A percentile compares a stretch with the other conserved stretches of the same genome.
phyloP scores from a whole-genome alignment of 257 asterid genomes.

The Coffea canephora region DNA sequence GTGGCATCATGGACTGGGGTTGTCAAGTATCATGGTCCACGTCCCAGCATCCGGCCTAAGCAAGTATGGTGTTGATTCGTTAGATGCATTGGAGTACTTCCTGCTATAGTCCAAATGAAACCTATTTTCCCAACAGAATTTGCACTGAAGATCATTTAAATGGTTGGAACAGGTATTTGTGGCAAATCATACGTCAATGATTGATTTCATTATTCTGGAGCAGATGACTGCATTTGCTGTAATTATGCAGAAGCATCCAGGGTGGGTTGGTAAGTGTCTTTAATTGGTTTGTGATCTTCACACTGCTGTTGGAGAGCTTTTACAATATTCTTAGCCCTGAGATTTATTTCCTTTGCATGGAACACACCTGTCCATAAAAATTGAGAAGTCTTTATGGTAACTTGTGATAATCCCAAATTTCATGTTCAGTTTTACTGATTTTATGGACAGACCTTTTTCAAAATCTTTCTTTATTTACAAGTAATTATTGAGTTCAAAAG shows the following conservation, averaged over 20 bases:
- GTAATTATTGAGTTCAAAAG: not conserved
- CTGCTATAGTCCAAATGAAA: not conserved
- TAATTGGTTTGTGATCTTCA: not conserved
- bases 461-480: not conserved
- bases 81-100: constrained; percentile 7
- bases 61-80: constrained; percentile 48
- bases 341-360: not conserved
- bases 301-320: not conserved
- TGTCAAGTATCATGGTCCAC: constrained; percentile 97
- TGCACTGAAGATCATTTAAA: constrained; percentile 8
- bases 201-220: constrained; percentile 90
- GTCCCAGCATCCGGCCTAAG: constrained; percentile 95
- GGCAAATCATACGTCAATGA: constrained; percentile 99
- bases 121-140: not conserved
- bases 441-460: too few relatives aligned
- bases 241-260: constrained; percentile 99
- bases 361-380: not conserved
- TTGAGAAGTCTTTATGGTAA: not conserved
- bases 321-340: not conserved
- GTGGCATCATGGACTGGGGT: constrained; percentile 99
- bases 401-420: not conserved
- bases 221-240: constrained; percentile 99
- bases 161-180: constrained; percentile 78
- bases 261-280: constrained; percentile 90
- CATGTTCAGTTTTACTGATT: not conserved